Evolutionary conservation across 23 red algal species (phyloP), one percentile per base, ranked within the genome.

Genomic region (Gracilaria vermiculophylla): DNA sequence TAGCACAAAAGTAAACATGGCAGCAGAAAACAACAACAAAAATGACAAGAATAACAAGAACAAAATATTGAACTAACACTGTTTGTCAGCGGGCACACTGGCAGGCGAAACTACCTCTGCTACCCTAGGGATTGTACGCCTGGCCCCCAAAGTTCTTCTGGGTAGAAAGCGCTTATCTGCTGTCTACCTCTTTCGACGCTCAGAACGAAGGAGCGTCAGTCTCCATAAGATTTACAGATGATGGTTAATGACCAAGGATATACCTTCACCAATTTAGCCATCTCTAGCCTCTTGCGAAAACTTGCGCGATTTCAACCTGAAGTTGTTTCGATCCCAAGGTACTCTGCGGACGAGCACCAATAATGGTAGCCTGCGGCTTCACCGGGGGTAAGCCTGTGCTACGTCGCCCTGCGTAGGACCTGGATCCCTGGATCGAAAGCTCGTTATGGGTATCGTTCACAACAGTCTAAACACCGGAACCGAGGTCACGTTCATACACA

Each of bases 171-270:
- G 73, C 25, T 35, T 77, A n/a, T 77, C 73, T 32, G 40, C 43
- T 24, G 73, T 77, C 73, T 53, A 77, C 73, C 73, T 35, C 17
- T 47, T 77, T 29, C 66, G 6, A 35, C 73, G 73, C 42, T 54
- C 4, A 23, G 11, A 32, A 35, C 53, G 73, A 53, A 56, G 73
- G 45, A n/a, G 73, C 45, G 7, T 24, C 37, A 47, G 23, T 77
- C 73, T 47, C 52, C 54, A 77, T 47, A 47, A 77, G 73, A 25
- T 10, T 28, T 77, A 43, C 73, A 77, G 25, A 77, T 43, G 16
- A 77, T 70, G 64, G 64, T 41, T 70, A 41, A 70, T 70, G 64
- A 41, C 64, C 33, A 70, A 70, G 42, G 64, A 70, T 70, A 70
- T 70, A 35, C 64, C 64, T 70, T 70, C 31, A 70, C 64, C 64